Evolutionary conservation across 2,329 filamentous ascomycete genomes (phyloP).

Genomic region (Fusarium sp.): DNA sequence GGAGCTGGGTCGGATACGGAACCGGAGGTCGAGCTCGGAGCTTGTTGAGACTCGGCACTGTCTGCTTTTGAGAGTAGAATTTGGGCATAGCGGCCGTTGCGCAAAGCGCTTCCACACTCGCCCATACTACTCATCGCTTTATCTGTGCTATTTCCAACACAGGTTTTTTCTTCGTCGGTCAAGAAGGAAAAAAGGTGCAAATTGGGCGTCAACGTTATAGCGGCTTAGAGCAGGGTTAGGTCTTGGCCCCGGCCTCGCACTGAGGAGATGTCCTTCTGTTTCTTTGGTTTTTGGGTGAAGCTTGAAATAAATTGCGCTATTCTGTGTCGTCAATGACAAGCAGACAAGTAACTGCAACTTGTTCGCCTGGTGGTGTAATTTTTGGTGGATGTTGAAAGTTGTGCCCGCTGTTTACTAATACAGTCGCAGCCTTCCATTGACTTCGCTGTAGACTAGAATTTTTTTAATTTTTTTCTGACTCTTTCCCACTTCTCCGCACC

Average conservation of each 20-base stretch:
- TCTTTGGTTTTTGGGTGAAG: not conserved
- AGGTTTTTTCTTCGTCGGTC: not conserved
- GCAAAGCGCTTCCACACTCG: slow-evolving; percentile 40
- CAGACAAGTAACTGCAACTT: not conserved
- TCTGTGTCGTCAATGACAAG: not conserved
- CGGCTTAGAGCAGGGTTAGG: slow-evolving; percentile 36
- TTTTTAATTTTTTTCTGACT: slow-evolving; percentile 5
- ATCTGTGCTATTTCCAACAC: not conserved
- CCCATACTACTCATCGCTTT: slow-evolving; percentile 6
- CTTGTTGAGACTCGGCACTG: slow-evolving; percentile 24
- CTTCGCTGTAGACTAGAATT: slow-evolving; percentile 18
- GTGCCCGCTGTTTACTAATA: slow-evolving; percentile 38
- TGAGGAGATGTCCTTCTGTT: not conserved
- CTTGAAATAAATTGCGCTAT: not conserved
- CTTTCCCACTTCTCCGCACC: slow-evolving; percentile 34
- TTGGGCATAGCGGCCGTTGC: slow-evolving; percentile 41
- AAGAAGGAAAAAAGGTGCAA: slow-evolving; percentile 7
- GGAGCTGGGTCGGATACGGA: slow-evolving; percentile 40
- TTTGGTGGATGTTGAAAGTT: slow-evolving; percentile 35
- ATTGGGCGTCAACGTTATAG: slow-evolving; percentile 30
- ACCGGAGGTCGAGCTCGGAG: slow-evolving; percentile 34
- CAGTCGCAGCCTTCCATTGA: slow-evolving; percentile 27
- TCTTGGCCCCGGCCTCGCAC: slow-evolving; percentile 32
- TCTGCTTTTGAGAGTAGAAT: slow-evolving; percentile 37
- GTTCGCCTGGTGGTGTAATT: slow-evolving; percentile 8